Conservation (phyloP, 2,329 filamentous ascomycete genomes). For the Thermothelomyces thermophilus region DNA sequence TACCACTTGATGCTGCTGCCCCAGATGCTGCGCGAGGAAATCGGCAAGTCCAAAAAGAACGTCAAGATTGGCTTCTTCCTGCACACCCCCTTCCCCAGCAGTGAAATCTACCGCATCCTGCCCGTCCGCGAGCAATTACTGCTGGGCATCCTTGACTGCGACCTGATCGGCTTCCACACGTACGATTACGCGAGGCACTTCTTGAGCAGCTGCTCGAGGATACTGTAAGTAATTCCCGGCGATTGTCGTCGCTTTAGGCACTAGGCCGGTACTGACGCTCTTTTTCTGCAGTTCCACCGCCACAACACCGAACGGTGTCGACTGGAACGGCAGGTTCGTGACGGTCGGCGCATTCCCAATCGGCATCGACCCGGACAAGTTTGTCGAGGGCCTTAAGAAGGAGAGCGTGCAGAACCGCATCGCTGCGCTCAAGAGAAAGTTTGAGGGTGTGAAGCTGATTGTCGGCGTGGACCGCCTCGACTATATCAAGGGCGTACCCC, state of each 20-base stretch:
- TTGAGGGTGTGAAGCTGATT: conserved; percentile 91
- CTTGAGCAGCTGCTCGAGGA: conserved; percentile 90
- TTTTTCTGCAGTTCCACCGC: conserved; percentile 45
- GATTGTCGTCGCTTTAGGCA: too few relatives aligned
- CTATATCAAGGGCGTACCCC: conserved; percentile 98
- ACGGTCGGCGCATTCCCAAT: conserved; percentile 95
- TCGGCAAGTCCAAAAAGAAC: conserved; percentile 74
- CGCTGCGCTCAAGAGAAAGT: conserved; percentile 76
- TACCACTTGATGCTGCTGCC: conserved; percentile 98
- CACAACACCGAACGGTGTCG: conserved; percentile 88
- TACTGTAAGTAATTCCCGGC: conserved; percentile 72
- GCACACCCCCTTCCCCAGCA: conserved; percentile 94
- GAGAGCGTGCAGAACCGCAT: conserved; percentile 85
- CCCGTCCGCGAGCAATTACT: conserved; percentile 87
- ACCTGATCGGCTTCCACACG: conserved; percentile 95
- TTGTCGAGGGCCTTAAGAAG: conserved; percentile 79
- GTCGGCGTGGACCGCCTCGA: conserved; percentile 94
- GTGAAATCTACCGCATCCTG: conserved; percentile 92
- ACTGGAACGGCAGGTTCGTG: conserved; percentile 81
- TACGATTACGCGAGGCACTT: conserved; percentile 99
- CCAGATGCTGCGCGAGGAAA: conserved; percentile 87
- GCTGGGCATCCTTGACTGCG: conserved; percentile 82
- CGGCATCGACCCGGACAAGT: conserved; percentile 95
- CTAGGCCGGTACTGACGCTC: conserved; percentile 9
- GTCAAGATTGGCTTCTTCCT: conserved; percentile 98